Evolutionary conservation across 2,329 filamentous ascomycete genomes (phyloP), one percentile per base, ranked within the genome.

Genomic region (Cladophialophora exuberans): DNA sequence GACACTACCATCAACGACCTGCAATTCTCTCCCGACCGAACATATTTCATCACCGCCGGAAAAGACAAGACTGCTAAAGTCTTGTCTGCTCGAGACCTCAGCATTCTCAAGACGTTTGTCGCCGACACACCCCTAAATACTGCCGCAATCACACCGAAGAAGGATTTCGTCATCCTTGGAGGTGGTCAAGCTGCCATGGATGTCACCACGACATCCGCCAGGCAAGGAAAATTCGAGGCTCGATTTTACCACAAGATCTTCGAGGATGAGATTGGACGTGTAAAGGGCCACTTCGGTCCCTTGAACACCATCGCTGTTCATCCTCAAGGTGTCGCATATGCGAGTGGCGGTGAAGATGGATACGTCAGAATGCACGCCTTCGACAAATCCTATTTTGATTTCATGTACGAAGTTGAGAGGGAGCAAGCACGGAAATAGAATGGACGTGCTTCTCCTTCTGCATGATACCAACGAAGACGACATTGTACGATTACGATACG

Each of bases 231-330:
- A 79, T 99, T 99, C 80, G 94, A 99, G 77, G 94, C 94, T 39
- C 87, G 94, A 64, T 99, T 99, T 83, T 99, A 97, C 83, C 94
- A 99, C 86, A 97, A 96, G 83, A 88, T 99, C 73, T 97, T 99
- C 73, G 91, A 96, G 77, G 93, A 99, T 76, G 94, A 99, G 80
- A 93, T 97, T 69, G 94, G 94, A 66, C 88, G 94, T 80, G 94
- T 99, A 63, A 85, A 91, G 71, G 94, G 94, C 62, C 94, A 99
- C 76, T 99, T 99, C 76, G 94, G 94, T 71, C 94, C 89, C 64
- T 81, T 97, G 60, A 97, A 99, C 82, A 97, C 94, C 61, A 90
- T 99, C 66, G 92, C 94, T 44, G 90, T 90, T 55, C 90, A 96
- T 75, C 94, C 94, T 25, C 87, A 87, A 57, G 94, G 94, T 69